These are phyloP conservation scores for Suillus discolor DNA, from an alignment of 768 basidiomycete species.

Conservation along the genomic window DNA sequence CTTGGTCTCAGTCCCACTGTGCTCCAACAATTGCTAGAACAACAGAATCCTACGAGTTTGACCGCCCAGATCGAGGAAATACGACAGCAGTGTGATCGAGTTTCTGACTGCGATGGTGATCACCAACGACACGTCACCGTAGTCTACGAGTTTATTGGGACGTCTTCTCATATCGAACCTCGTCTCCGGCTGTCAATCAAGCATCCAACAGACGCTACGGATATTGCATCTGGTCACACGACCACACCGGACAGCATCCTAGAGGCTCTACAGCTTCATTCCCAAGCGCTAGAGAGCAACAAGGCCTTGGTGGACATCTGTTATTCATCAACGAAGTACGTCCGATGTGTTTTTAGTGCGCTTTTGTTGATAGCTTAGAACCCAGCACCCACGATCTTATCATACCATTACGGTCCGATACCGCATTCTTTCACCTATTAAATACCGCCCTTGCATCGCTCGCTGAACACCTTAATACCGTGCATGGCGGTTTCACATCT, in stretches of 20 bases:
- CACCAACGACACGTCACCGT: constrained; percentile 30
- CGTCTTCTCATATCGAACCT: constrained; percentile 54
- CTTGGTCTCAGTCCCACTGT: constrained; percentile 61
- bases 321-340: neutral
- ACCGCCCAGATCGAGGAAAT: constrained; percentile 2
- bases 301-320: neutral
- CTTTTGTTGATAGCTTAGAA: neutral
- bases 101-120: neutral
- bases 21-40: constrained; percentile 45
- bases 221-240: constrained; percentile 2
- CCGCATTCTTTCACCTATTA: constrained; percentile 78
- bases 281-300: constrained; percentile 3
- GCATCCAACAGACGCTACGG: constrained; percentile 2
- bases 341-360: neutral
- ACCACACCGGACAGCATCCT: constrained; percentile 17
- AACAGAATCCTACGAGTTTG: constrained; percentile 15
- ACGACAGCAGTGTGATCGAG: constrained; percentile 5
- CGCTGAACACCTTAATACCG: constrained; percentile 47
- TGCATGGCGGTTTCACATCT: constrained; percentile 53
- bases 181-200: constrained; percentile 56
- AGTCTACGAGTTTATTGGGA: constrained; percentile 58
- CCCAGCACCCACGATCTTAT: constrained; percentile 52
- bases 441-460: constrained; percentile 60
- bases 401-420: constrained; percentile 80
- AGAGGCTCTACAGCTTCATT: constrained; percentile 11